These are phyloP conservation scores for Eucalyptus rudis DNA, from an alignment of 345 rosid genomes.

Conservation along the genomic window DNA sequence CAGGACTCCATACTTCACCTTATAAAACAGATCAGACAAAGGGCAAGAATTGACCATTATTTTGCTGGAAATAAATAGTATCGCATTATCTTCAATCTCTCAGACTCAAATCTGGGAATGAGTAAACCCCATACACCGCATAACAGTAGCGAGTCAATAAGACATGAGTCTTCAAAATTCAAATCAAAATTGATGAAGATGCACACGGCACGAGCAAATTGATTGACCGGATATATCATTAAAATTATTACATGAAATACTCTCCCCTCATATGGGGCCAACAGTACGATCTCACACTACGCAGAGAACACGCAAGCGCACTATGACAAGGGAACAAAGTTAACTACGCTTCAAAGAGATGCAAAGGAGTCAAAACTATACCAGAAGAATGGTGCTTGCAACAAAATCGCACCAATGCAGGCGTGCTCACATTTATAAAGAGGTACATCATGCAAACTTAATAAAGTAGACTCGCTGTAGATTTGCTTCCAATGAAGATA, in stretches of 20 bases:
- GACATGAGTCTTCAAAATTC: not conserved
- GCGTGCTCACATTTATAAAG: not conserved
- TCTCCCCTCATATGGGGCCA: not conserved
- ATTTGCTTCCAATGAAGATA: not conserved
- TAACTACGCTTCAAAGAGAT: not conserved
- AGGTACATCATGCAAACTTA: not conserved
- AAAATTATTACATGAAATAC: not conserved
- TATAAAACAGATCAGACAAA: not conserved
- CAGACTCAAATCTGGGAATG: not conserved
- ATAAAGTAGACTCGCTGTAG: not conserved
- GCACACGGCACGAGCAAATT: not conserved
- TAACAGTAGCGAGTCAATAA: not conserved
- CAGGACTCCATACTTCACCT: not conserved
- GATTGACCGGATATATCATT: not conserved
- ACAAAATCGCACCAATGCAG: not conserved
- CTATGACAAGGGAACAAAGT: not conserved
- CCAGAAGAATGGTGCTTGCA: not conserved
- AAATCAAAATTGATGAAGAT: not conserved
- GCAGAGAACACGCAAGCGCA: not conserved
- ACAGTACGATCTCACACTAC: not conserved
- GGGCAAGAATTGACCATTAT: not conserved
- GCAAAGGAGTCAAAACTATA: not conserved
- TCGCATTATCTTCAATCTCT: not conserved
- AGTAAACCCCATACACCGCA: not conserved
- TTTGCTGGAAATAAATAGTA: not conserved